phyloP scores from a whole-genome alignment of 2,329 filamentous ascomycete genomes.

The Fusarium penzigii region DNA sequence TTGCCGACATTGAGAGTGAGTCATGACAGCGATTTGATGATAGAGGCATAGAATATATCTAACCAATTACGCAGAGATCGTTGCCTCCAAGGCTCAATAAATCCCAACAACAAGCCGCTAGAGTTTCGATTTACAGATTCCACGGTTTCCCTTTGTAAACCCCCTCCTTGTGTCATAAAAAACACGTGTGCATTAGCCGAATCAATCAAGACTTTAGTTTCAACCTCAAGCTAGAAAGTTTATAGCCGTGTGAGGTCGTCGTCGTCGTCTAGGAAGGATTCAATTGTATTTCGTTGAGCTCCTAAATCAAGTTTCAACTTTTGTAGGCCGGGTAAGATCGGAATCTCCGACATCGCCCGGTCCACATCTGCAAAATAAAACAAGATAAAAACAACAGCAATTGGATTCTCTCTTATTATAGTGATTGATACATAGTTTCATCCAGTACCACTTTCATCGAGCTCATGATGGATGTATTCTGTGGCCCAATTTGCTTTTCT shows the following conservation, averaged over 20 bases:
- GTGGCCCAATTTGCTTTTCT: neutral
- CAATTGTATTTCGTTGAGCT: constrained; percentile 21
- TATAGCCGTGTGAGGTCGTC: constrained; percentile 23
- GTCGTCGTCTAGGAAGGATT: constrained; percentile 6
- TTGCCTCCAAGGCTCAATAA: constrained; percentile 65
- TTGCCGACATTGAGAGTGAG: constrained; percentile 92
- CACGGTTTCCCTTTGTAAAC: constrained; percentile 53
- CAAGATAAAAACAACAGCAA: constrained; percentile 8
- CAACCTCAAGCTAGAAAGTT: constrained; percentile 17
- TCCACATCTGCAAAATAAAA: constrained; percentile 15
- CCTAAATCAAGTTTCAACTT: constrained; percentile 19
- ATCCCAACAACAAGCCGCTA: constrained; percentile 36
- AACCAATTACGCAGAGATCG: constrained; percentile 54
- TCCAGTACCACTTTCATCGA: too few species aligned
- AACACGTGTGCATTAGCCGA: constrained; percentile 65
- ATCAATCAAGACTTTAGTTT: constrained; percentile 42
- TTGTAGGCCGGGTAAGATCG: constrained; percentile 28
- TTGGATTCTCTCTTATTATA: neutral
- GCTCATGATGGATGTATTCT: too few species aligned
- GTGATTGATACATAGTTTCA: too few species aligned
- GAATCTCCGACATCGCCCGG: constrained; percentile 25
- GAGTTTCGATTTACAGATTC: constrained; percentile 39
- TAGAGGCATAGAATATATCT: constrained; percentile 14
- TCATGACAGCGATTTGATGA: constrained; percentile 1
- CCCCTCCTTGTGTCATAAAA: constrained; percentile 50